These are phyloP conservation scores for Xylaria sp. DNA, from an alignment of 2,329 filamentous ascomycete genomes.

Conservation along the genomic window DNA sequence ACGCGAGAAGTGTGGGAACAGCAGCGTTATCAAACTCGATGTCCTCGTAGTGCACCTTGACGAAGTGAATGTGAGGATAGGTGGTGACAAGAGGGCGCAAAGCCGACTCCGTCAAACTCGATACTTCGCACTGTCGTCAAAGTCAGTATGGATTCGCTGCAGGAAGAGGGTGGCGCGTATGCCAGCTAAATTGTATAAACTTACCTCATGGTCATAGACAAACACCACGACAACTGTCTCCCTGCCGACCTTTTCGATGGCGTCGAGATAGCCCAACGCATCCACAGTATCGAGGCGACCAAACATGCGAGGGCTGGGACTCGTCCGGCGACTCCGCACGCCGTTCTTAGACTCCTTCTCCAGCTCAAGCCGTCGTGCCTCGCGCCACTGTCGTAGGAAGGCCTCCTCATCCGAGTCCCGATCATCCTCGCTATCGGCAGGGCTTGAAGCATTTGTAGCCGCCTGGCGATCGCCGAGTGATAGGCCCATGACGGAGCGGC, in stretches of 20 bases:
- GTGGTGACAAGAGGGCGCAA: constrained; percentile 77
- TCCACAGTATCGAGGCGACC: constrained; percentile 86
- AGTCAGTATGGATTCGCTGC: constrained; percentile 38
- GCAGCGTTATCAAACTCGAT: constrained; percentile 93
- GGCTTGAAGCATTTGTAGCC: constrained; percentile 47
- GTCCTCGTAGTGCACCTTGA: constrained; percentile 90
- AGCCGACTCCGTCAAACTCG: constrained; percentile 79
- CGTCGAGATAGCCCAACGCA: constrained; percentile 92
- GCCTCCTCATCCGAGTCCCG: constrained; percentile 74
- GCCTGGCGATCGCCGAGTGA: constrained; percentile 52
- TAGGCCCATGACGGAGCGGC: constrained; percentile 65
- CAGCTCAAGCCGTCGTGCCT: constrained; percentile 80
- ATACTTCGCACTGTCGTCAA: constrained; percentile 77
- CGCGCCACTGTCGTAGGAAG: constrained; percentile 88
- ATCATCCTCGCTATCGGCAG: constrained; percentile 59
- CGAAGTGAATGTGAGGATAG: constrained; percentile 80
- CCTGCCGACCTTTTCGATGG: constrained; percentile 85
- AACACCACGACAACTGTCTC: constrained; percentile 92
- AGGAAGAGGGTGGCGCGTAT: neutral
- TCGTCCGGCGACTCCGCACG: constrained; percentile 73
- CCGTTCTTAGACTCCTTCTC: constrained; percentile 66
- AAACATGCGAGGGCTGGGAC: constrained; percentile 80
- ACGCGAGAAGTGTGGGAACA: constrained; percentile 88
- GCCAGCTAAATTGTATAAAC: constrained; percentile 42
- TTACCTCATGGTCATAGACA: constrained; percentile 87